Base-by-base conservation (phyloP, 805 yeast genomes). In the Starmerella apicola region DNA sequence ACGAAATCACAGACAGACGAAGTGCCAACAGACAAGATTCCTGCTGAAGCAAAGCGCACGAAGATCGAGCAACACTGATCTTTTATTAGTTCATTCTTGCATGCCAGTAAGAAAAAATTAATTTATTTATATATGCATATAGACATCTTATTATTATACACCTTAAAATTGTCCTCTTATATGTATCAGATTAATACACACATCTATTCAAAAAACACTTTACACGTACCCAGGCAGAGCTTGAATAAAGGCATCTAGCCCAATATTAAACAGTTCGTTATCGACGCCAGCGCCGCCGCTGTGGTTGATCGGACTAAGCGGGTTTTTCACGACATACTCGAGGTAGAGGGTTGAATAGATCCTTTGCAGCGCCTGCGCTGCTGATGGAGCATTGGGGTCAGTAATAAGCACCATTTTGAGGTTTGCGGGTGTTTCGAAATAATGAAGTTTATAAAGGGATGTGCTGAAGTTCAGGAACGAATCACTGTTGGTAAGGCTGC, bases 341-440 rank as follows among this genome's bases (percentile, higher is more conserved):
- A 79, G 64, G 55, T 74, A 82, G 24, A 74, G 60, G 18, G 68
- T 65, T 9, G 71, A 62, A 59, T 81, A 81, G 21, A 82, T 66
- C 42, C 71, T 74, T 51, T 68, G 68, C 39, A 82, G 60, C 7
- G 68, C 72, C 9, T 57, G 56, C 50, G 73, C 76, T 40, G 80
- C 53, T 48, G 74, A 70, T 37, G 74, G 78, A 9, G 72, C 65
- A 1, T 51, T 52, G 24, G 72, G 69, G 57, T 84, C 95, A 7
- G 88, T 76, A 22, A 85, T 59, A 19, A 86, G 55, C 25, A 81
- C 76, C 51, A 88, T 75, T 58, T 82, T 76, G 42, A 86, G 61
- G 27, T 84, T 85, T 1, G 91, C 71, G 4, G 84, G 73, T 1
- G 94, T 75, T 57, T 84, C 95, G 51, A 68, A 71, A 49, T 73